These are phyloP conservation scores for Fusarium sp. DNA, from an alignment of 2,329 filamentous ascomycete species.

Conservation along the genomic window DNA sequence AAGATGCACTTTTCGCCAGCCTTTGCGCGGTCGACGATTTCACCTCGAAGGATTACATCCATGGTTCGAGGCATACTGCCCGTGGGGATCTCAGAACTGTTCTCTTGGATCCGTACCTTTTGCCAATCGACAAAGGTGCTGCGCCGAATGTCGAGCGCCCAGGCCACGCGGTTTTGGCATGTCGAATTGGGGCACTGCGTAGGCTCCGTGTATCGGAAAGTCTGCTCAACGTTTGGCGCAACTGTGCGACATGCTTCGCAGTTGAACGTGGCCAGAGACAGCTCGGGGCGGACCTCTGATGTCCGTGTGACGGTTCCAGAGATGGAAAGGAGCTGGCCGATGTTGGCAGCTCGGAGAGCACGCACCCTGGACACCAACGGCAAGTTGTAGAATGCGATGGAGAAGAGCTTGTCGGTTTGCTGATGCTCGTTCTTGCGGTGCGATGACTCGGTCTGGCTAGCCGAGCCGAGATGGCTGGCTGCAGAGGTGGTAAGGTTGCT, in stretches of 20 bases:
- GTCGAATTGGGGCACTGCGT: constrained; percentile 90
- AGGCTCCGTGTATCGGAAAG: constrained; percentile 96
- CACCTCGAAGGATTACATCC: constrained; percentile 94
- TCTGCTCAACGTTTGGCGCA: constrained; percentile 93
- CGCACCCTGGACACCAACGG: constrained; percentile 87
- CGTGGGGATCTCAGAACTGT: constrained; percentile 96
- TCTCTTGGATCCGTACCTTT: constrained; percentile 97
- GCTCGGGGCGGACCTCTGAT: constrained; percentile 93
- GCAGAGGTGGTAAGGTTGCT: constrained; percentile 76
- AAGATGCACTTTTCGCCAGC: constrained; percentile 99
- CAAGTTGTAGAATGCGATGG: constrained; percentile 91
- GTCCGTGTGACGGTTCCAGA: constrained; percentile 97
- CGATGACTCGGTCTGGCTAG: constrained; percentile 71
- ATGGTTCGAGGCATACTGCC: constrained; percentile 98
- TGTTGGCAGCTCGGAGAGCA: constrained; percentile 85
- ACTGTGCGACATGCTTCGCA: constrained; percentile 88
- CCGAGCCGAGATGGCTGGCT: constrained; percentile 68
- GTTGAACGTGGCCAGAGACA: constrained; percentile 90
- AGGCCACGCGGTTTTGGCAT: constrained; percentile 90
- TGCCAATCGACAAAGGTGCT: constrained; percentile 99
- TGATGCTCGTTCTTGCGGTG: constrained; percentile 89
- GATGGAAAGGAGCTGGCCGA: constrained; percentile 92
- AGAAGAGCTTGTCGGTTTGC: constrained; percentile 96
- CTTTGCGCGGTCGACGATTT: constrained; percentile 97
- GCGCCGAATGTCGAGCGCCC: constrained; percentile 95